Conservation (phyloP, 768 basidiomycete species). For the Lenzites betulinus region DNA sequence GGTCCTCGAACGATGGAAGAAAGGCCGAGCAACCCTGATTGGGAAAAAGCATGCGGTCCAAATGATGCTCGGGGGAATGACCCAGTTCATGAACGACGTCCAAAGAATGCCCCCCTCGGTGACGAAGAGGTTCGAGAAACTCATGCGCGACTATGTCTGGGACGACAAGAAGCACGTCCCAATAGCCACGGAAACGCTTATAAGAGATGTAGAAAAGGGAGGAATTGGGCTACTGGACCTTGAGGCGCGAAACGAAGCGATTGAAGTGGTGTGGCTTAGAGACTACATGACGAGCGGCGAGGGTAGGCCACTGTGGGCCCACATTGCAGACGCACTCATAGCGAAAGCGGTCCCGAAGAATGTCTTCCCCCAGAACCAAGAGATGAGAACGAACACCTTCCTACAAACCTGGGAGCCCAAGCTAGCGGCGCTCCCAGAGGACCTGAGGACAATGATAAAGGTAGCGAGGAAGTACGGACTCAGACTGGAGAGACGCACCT, state of each 20-base stretch:
- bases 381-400: neutral
- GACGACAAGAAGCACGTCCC: neutral
- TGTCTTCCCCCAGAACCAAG: neutral
- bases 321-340: neutral
- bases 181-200: neutral
- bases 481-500: neutral
- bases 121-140: neutral
- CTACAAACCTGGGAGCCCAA: conserved; percentile 1
- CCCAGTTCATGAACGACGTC: neutral
- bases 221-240: neutral
- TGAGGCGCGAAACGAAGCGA: conserved; percentile 16
- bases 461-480: neutral
- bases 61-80: neutral
- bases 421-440: neutral
- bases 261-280: conserved; percentile 15
- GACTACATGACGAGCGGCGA: neutral
- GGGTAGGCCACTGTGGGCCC: conserved; percentile 9
- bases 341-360: neutral
- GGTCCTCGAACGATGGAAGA: neutral
- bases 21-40: neutral
- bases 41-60: neutral
- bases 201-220: neutral
- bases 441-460: neutral
- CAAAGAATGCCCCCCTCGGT: neutral
- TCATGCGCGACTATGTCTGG: neutral